phyloP scores from a whole-genome alignment of 352 stramenopile genomes.

The Phytopythium helicoides region DNA sequence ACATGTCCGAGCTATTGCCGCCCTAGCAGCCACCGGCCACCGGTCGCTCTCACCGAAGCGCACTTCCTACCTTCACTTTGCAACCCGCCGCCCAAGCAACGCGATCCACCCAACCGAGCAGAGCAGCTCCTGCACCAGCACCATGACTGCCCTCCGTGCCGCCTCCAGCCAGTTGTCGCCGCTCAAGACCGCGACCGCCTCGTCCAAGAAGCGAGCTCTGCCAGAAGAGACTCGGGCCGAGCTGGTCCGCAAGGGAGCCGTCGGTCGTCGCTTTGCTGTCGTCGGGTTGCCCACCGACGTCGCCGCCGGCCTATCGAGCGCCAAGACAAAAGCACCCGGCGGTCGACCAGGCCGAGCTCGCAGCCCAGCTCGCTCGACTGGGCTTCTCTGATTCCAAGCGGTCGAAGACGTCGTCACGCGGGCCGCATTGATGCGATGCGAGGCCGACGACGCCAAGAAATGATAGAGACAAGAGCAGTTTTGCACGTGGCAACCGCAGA shows the following conservation, averaged over 20 bases:
- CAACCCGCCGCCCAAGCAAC: neutral
- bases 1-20: neutral
- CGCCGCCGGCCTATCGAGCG: neutral
- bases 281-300: conserved; percentile 13
- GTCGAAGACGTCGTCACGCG: neutral
- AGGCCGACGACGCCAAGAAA: no score
- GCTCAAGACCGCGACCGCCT: neutral
- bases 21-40: neutral
- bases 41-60: neutral
- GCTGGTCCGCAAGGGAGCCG: conserved; percentile 26
- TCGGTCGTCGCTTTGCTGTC: conserved; percentile 31
- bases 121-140: neutral
- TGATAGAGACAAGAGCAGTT: no score
- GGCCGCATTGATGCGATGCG: no score
- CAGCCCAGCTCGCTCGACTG: neutral
- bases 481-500: no score
- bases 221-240: conserved; percentile 22
- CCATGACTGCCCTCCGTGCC: conserved; percentile 1
- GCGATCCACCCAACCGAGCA: neutral
- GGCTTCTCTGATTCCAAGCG: neutral
- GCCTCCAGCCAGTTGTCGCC: neutral
- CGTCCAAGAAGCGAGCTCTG: conserved; percentile 4
- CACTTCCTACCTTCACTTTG: neutral
- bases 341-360: neutral
- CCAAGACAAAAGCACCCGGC: neutral